Conservation (phyloP, 345 rosid genomes). For the Linum usitatissimum region DNA sequence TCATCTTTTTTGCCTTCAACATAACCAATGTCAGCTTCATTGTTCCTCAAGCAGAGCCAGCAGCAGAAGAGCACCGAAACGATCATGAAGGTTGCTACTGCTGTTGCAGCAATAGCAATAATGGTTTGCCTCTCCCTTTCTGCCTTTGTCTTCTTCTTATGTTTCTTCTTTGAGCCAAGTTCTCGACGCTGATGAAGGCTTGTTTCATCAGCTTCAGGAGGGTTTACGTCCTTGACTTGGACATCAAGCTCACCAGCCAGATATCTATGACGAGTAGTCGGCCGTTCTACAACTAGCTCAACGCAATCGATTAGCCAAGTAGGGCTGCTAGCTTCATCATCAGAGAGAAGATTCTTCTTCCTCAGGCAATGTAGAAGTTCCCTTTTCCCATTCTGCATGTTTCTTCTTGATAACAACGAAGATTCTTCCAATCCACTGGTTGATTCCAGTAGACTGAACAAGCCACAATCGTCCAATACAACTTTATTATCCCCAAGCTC, state of each 20-base stretch:
- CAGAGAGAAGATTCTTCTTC: conserved; percentile 13
- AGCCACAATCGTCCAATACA: conserved; percentile 19
- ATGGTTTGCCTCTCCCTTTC: neutral
- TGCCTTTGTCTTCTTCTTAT: neutral
- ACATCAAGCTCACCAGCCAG: conserved; percentile 16
- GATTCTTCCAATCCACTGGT: conserved; percentile 14
- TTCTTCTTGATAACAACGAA: conserved; percentile 8
- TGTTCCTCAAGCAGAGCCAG: conserved; percentile 10
- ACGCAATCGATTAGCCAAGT: conserved; percentile 24
- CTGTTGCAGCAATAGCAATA: conserved; percentile 14
- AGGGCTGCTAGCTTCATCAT: conserved; percentile 8
- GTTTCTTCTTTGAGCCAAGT: neutral
- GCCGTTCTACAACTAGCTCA: conserved; percentile 13
- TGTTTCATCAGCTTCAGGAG: conserved; percentile 1
- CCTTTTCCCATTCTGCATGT: conserved; percentile 17
- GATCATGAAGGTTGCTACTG: conserved; percentile 15
- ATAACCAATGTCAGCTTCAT: conserved; percentile 1
- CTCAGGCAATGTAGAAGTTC: conserved; percentile 29
- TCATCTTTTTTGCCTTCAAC: conserved; percentile 12
- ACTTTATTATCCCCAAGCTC: conserved; percentile 22
- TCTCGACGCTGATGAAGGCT: conserved; percentile 6
- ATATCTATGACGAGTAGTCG: conserved; percentile 19
- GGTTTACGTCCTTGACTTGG: neutral
- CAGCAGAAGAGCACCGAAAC: conserved; percentile 17
- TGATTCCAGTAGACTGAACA: conserved; percentile 17